Evolutionary conservation across 2,329 filamentous ascomycete species (phyloP), one percentile per base, ranked within the genome.

Genomic region (Aspergillus unguis): DNA sequence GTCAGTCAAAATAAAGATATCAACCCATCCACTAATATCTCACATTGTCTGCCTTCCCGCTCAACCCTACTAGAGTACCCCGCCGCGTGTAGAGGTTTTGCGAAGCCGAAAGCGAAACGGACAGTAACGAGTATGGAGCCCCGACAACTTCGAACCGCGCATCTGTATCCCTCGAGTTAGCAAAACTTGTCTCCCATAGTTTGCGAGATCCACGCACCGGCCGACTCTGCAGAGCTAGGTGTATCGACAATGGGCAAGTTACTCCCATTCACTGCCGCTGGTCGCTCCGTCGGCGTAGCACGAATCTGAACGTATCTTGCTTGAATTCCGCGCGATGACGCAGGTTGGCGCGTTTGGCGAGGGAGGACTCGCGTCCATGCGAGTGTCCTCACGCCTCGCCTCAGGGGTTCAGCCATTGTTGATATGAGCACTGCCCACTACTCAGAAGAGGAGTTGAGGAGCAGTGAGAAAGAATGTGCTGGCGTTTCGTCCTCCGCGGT

Each of bases 61-160:
- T 90, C 54, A 97, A 82, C 43, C 87, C 92, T 49, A 97, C 89
- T 46, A 99, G 78, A 1, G 92, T 96, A 49, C 95, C 95, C 64
- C 91, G 85, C 62, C 92, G 84, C 25, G 94, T 96, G 73, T 94
- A 96, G 45, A 99, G 84, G 64, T 88, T 87, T 72, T 97, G 92
- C 31, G 92, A 97, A 38, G 94, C 89, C 33, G 94, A 95, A 48
- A 99, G 83, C 6, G 87, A 90, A 59, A 96, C 92, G 25, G 92
- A 96, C 62, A 99, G 85, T 58, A 99, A 84, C 50, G 94, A 97
- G 73, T 94, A 94, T 1, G 92, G 91, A 26, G 89, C 84, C 57
- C 94, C 94, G 59, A 99, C 78, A 44, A 97, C 90, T 73, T 97
- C 90, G 72, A 99, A 99, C 53, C 86, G 85, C 50, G 94, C 94